Evolutionary conservation across 2,329 filamentous ascomycete species (phyloP).

Genomic region (Colletotrichum orchidophilum): DNA sequence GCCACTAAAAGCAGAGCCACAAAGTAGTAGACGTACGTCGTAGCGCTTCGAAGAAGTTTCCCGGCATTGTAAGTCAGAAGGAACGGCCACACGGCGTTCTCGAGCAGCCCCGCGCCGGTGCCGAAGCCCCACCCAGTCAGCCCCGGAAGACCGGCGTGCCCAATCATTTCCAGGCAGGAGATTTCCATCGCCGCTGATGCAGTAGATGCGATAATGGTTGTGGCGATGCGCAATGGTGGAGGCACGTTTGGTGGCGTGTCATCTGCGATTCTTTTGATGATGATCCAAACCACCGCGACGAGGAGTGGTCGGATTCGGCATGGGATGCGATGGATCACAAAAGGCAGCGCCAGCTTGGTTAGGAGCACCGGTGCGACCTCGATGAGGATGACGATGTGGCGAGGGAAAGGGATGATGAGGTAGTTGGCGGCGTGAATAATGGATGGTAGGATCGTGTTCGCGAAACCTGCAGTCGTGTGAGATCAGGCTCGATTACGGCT

Average conservation of each 20-base stretch:
- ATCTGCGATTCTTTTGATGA: constrained; percentile 40
- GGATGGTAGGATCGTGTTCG: constrained; percentile 42
- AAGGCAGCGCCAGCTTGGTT: constrained; percentile 41
- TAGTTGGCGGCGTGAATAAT: constrained; percentile 46
- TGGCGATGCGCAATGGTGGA: constrained; percentile 41
- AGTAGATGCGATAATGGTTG: constrained; percentile 41
- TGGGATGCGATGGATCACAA: constrained; percentile 39
- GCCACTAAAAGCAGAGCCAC: constrained; percentile 40
- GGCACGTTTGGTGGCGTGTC: constrained; percentile 46
- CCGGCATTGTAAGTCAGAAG: constrained; percentile 41
- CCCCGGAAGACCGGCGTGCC: constrained; percentile 41
- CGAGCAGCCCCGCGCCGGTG: constrained; percentile 41
- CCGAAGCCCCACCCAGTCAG: constrained; percentile 48
- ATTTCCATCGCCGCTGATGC: constrained; percentile 44
- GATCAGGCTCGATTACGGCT: neutral
- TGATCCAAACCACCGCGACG: constrained; percentile 41
- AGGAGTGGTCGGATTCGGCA: constrained; percentile 42
- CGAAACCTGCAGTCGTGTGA: constrained; percentile 38
- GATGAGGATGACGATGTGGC: constrained; percentile 43
- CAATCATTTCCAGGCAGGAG: constrained; percentile 43
- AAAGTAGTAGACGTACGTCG: constrained; percentile 40
- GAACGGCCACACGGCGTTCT: constrained; percentile 42
- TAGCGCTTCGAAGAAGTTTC: constrained; percentile 40
- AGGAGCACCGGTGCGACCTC: constrained; percentile 42
- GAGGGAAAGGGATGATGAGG: constrained; percentile 46